Evolutionary conservation across 768 basidiomycete species (phyloP).

Genomic region (Boletus rubroflammeus): DNA sequence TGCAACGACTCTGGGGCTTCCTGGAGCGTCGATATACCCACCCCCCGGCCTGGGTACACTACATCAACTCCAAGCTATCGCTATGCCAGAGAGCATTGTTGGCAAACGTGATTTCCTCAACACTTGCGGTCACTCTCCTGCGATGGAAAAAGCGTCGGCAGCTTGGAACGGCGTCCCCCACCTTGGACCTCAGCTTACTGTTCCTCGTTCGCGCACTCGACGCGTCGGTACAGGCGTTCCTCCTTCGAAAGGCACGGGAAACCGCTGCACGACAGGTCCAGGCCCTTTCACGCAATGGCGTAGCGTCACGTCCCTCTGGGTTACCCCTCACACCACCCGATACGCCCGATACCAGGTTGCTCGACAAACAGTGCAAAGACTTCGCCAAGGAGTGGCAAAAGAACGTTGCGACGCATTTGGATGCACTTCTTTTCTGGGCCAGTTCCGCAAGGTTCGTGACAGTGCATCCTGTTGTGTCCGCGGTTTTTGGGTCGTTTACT

Average conservation of each 20-base stretch:
- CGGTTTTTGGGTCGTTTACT: background rate
- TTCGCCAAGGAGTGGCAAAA: slow-evolving; percentile 29
- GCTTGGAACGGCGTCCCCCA: slow-evolving; percentile 40
- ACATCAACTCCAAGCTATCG: slow-evolving; percentile 29
- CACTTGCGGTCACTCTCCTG: slow-evolving; percentile 53
- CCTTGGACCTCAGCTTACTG: slow-evolving; percentile 65
- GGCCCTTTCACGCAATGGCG: background rate
- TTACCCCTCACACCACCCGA: background rate
- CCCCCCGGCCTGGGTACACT: background rate
- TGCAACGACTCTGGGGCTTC: slow-evolving; percentile 45
- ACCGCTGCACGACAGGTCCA: background rate
- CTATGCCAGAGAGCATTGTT: slow-evolving; percentile 53
- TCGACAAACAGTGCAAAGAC: slow-evolving; percentile 19
- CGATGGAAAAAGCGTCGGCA: slow-evolving; percentile 42
- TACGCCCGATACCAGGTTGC: background rate
- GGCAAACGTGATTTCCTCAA: slow-evolving; percentile 53
- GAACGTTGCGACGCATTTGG: slow-evolving; percentile 46
- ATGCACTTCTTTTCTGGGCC: slow-evolving; percentile 73
- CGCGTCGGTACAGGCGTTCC: slow-evolving; percentile 48
- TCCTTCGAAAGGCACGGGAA: slow-evolving; percentile 32
- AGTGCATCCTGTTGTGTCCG: background rate
- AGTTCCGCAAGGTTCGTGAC: slow-evolving; percentile 64
- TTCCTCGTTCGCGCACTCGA: slow-evolving; percentile 70
- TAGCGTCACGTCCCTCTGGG: background rate
- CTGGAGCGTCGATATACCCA: slow-evolving; percentile 10